phyloP scores from a whole-genome alignment of 306 rosid genomes.

The Myrica gale region DNA sequence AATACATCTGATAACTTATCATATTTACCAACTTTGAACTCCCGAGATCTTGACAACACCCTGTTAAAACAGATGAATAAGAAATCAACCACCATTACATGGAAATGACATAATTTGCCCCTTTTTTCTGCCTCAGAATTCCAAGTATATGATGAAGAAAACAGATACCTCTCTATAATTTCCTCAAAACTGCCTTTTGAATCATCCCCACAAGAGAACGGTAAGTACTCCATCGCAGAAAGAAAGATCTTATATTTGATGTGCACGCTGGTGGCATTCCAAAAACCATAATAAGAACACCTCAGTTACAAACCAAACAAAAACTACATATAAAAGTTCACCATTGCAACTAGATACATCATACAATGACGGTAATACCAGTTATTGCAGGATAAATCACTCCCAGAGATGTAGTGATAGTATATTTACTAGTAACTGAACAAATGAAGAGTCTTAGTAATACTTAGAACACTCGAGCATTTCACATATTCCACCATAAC shows the following conservation, averaged over 20 bases:
- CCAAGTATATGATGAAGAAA: slow-evolving; percentile 14
- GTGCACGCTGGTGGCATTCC: slow-evolving; percentile 58
- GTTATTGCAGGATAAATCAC: neutral
- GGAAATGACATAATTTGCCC: slow-evolving; percentile 16
- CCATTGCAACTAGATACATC: slow-evolving; percentile 1
- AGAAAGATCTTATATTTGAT: slow-evolving; percentile 88
- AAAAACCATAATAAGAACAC: slow-evolving; percentile 24
- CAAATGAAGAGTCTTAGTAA: neutral
- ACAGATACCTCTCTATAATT: slow-evolving; percentile 72
- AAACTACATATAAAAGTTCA: neutral
- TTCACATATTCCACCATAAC: neutral
- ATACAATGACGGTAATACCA: neutral
- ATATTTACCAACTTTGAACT: slow-evolving; percentile 62
- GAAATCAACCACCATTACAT: slow-evolving; percentile 15
- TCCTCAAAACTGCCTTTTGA: slow-evolving; percentile 94
- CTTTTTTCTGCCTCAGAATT: slow-evolving; percentile 10
- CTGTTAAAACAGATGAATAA: slow-evolving; percentile 50
- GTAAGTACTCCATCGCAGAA: slow-evolving; percentile 90
- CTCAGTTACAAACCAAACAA: neutral
- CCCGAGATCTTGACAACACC: slow-evolving; percentile 87
- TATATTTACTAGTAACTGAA: neutral
- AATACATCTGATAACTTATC: slow-evolving; percentile 69
- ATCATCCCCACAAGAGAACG: slow-evolving; percentile 66
- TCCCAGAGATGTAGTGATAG: neutral
- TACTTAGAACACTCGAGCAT: neutral